Evolutionary conservation across 805 yeast genomes (phyloP), one percentile per base, ranked within the genome.

Genomic region (Monosporozyma unispora): DNA sequence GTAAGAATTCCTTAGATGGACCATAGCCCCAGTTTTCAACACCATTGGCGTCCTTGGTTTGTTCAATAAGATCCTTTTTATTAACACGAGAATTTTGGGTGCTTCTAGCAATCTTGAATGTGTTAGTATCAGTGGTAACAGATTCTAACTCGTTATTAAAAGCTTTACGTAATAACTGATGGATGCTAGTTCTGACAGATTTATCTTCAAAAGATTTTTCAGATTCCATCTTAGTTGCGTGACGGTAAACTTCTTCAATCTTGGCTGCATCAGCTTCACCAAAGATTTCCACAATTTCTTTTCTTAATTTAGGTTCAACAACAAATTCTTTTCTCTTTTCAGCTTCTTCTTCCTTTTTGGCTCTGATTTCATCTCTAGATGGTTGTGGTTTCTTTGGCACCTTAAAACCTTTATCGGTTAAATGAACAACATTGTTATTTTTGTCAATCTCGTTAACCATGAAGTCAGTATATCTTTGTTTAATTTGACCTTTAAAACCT

Each of bases 391-490:
- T 58, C 73, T 71, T 57, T 71, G 80, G 65, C 73, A 75, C 67
- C 68, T 74, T 72, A 42, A 84, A 70, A 4, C 97, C 96, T 48
- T 80, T 78, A 59, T 90, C 96, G 9, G 69, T 63, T 53, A 93
- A 72, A 63, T 82, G 90, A 11, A 90, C 77, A 1, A 89, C 96
- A 1, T 77, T 68, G 1, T 87, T 95, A 21, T 78, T 69, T 28
- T 68, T 57, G 52, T 75, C 84, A 50, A 93, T 84, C 66, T 93
- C 99, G 66, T 89, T 87, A 43, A 93, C 99, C 62, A 87, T 75
- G 64, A 93, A 93, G 64, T 93, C 99, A 11, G 96, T 83, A 67
- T 89, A 90, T 53, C 96, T 73, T 61, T 87, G 95, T 66, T 93
- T 93, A 58, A 93, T 72, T 12, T 77, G 74, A 2, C 98, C 99